Base-by-base conservation (phyloP, 2,329 filamentous ascomycete species). In the Bipolaris cookei region DNA sequence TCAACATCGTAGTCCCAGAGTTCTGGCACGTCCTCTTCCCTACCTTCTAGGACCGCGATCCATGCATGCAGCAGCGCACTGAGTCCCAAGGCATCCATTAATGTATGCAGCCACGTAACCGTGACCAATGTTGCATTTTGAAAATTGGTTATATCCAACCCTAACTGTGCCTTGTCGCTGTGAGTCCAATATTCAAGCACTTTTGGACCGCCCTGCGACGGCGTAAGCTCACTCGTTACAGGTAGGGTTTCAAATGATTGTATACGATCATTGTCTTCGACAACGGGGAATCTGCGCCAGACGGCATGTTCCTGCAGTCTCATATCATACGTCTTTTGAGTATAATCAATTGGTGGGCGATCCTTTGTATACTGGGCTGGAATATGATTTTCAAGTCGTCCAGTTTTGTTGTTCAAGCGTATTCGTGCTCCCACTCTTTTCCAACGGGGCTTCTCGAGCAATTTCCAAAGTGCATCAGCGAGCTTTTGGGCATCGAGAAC, bases 391-490 rank as follows among this genome's bases (percentile, higher is more conserved):
- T 81, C 79, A 2, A 81, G 69, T 46, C 66, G 67, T 3, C 51
- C 54, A 10, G 51, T 64, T 18, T 53, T 16, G 7, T 50, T 80
- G 58, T 77, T 80, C 35, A 69, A 50, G 28, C 80, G 70, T 25
- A 83, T 59, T 4, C 81, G 74, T 5, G 79, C 82, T 0, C 79
- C 81, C 1, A 84, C 61, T 56, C 80, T 81, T 25, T 73, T 74
- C 82, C 81, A 84, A 32, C 78, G 78, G 1, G 76, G 78, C 6
- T 74, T 76, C 11, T 78, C 71, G 6, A 83, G 59, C 13, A 84
- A 64, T 13, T 61, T 65, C 8, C 68, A 64, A 1, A 83, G 66
- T 0, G 79, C 65, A 4, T 41, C 51, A 1, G 69, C 66, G 1
- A 84, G 69, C 42, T 71, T 79, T 0, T 76, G 62, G 0, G 74